phyloP scores from a whole-genome alignment of 1,284 basidiomycete genomes.

The Cryptococcus deneoformans region DNA sequence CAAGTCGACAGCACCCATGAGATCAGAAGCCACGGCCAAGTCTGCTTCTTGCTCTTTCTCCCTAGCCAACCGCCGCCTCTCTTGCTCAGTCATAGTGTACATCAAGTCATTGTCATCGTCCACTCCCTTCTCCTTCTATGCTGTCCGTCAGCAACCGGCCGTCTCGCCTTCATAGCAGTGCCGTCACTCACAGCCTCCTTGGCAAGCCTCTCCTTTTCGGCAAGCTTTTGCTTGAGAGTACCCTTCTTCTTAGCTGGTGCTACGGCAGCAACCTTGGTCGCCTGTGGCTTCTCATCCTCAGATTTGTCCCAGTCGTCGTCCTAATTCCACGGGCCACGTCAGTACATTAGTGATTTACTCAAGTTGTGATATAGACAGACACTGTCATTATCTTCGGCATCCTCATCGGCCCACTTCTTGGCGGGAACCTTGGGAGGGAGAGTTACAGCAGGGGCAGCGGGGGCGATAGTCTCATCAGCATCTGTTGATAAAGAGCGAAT shows the following conservation, averaged over 20 bases:
- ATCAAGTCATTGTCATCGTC: conserved; percentile 61
- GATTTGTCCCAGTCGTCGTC: conserved; percentile 96
- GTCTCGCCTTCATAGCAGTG: too few relatives aligned
- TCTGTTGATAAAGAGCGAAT: conserved; percentile 19
- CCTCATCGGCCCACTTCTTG: conserved; percentile 73
- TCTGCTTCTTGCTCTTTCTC: conserved; percentile 80
- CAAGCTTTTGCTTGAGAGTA: conserved; percentile 80
- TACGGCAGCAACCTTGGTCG: conserved; percentile 61
- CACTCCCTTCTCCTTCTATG: conserved; percentile 15
- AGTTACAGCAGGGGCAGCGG: conserved; percentile 47
- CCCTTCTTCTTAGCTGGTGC: conserved; percentile 84
- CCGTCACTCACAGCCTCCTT: conserved; percentile 54
- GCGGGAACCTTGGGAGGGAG: conserved; percentile 52
- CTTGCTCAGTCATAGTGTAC: conserved; percentile 61
- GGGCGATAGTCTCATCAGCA: conserved; percentile 54
- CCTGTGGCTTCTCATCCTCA: conserved; percentile 58
- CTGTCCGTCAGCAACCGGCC: not conserved
- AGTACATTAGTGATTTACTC: not conserved
- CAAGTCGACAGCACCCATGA: conserved; percentile 67
- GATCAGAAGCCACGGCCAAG: conserved; percentile 72
- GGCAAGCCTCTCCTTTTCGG: conserved; percentile 63
- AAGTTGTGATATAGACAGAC: not conserved
- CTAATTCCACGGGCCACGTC: not conserved
- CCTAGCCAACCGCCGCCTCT: conserved; percentile 70
- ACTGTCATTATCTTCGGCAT: conserved; percentile 66